Conservation (phyloP, 2,329 filamentous ascomycete species). For the Laburnicola sp. region DNA sequence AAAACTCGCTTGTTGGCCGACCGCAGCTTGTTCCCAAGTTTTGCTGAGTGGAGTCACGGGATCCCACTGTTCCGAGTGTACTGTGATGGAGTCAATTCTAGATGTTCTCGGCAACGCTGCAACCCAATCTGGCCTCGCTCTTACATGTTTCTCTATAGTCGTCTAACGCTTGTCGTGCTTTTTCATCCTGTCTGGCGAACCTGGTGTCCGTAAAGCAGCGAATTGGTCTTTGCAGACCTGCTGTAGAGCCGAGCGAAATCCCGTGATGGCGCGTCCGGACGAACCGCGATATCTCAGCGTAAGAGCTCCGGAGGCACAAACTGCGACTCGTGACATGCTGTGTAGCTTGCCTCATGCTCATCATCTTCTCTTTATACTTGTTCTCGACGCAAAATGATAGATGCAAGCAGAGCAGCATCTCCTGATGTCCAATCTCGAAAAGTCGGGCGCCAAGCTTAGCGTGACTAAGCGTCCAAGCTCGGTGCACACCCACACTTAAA, state of each 20-base stretch:
- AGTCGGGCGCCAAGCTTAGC: conserved; percentile 31
- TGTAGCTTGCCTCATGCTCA: conserved; percentile 29
- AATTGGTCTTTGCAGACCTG: conserved; percentile 11
- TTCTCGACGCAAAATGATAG: background rate
- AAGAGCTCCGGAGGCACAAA: conserved; percentile 31
- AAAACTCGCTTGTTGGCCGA: conserved; percentile 45
- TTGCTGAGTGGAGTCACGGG: conserved; percentile 45
- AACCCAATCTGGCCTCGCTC: background rate
- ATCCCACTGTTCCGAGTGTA: conserved; percentile 17
- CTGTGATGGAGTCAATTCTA: conserved; percentile 16
- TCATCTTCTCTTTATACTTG: conserved; percentile 14
- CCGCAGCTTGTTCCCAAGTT: conserved; percentile 1
- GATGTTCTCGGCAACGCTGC: background rate
- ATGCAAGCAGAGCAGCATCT: background rate
- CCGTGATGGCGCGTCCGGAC: conserved; percentile 35
- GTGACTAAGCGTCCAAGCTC: conserved; percentile 26
- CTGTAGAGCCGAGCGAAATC: conserved; percentile 20
- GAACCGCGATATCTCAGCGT: conserved; percentile 41
- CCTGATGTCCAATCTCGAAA: conserved; percentile 8
- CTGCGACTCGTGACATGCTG: conserved; percentile 17
- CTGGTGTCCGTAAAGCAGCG: conserved; percentile 21
- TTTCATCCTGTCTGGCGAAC: conserved; percentile 19
- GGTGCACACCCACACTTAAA: conserved; percentile 36
- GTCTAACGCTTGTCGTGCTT: conserved; percentile 29
- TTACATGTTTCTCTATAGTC: conserved; percentile 39